Conservation (phyloP, 2,329 filamentous ascomycete species). For the Fusarium nematophilum region DNA sequence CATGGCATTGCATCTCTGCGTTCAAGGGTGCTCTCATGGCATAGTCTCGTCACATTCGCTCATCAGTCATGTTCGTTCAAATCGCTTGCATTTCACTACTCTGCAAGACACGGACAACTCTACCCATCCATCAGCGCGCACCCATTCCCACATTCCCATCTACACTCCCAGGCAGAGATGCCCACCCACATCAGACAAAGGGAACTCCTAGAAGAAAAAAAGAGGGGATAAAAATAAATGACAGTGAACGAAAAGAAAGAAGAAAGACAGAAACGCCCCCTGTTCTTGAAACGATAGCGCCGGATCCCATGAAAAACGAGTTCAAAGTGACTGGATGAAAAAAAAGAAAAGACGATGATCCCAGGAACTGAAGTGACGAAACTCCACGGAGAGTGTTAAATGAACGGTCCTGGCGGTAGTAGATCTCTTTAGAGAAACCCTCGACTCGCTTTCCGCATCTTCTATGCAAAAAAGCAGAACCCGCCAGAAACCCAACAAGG, state of each 20-base stretch:
- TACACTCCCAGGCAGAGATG: constrained; percentile 13
- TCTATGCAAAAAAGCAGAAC: constrained; percentile 20
- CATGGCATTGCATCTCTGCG: no score
- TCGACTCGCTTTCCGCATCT: constrained; percentile 7
- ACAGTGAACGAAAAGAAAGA: constrained; percentile 26
- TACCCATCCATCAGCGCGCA: constrained; percentile 37
- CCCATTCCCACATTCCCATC: constrained; percentile 26
- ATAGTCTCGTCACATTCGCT: not conserved
- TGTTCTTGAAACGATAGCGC: constrained; percentile 44
- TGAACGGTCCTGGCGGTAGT: constrained; percentile 2
- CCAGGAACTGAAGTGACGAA: constrained; percentile 30
- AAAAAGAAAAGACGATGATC: constrained; percentile 25
- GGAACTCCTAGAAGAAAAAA: constrained; percentile 21
- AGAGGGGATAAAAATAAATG: constrained; percentile 23
- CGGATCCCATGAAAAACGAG: constrained; percentile 43
- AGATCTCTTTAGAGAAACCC: constrained; percentile 1
- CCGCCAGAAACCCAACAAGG: constrained; percentile 27
- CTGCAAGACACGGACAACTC: constrained; percentile 36
- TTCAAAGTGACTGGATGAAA: constrained; percentile 33
- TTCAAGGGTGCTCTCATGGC: no score
- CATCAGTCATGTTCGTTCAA: constrained; percentile 30
- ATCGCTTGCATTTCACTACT: constrained; percentile 43
- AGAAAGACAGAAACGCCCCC: constrained; percentile 35
- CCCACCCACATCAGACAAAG: constrained; percentile 22
- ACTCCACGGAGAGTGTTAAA: constrained; percentile 21